phyloP scores from a whole-genome alignment of 352 stramenopile genomes.

The Phytophthora hybrid region DNA sequence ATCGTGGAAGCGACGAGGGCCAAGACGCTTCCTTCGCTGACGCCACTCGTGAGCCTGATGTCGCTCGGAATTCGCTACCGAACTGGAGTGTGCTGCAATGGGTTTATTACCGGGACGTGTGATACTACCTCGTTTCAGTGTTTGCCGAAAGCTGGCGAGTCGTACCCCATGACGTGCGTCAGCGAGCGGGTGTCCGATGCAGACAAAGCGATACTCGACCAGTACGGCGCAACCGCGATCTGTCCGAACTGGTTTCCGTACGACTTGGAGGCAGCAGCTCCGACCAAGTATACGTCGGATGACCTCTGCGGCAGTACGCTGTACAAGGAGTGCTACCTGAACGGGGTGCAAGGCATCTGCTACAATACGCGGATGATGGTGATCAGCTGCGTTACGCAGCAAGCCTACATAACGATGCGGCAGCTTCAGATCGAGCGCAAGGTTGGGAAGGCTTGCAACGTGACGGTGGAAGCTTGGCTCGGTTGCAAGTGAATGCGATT shows the following conservation, averaged over 20 bases:
- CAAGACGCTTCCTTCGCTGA: slow-evolving; percentile 34
- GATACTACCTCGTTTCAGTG: slow-evolving; percentile 41
- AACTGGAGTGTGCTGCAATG: slow-evolving; percentile 46
- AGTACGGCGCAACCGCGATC: slow-evolving; percentile 20
- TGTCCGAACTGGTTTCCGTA: slow-evolving; percentile 29
- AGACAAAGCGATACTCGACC: slow-evolving; percentile 31
- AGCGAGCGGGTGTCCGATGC: slow-evolving; percentile 22
- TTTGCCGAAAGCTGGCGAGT: slow-evolving; percentile 24
- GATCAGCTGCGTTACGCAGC: slow-evolving; percentile 42
- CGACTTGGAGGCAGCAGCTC: slow-evolving; percentile 30
- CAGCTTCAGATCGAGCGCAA: slow-evolving; percentile 43
- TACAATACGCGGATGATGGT: slow-evolving; percentile 59
- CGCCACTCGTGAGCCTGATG: slow-evolving; percentile 20
- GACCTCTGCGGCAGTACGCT: slow-evolving; percentile 39
- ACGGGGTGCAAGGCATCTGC: slow-evolving; percentile 44
- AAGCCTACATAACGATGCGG: slow-evolving; percentile 41
- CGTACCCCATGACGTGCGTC: slow-evolving; percentile 35
- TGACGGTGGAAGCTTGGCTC: slow-evolving; percentile 45
- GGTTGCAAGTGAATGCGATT: slow-evolving; percentile 29
- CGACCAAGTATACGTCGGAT: slow-evolving; percentile 38
- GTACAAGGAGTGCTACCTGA: slow-evolving; percentile 42
- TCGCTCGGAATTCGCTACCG: slow-evolving; percentile 38
- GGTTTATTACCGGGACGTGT: slow-evolving; percentile 34
- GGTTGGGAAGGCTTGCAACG: slow-evolving; percentile 40
- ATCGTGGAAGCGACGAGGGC: slow-evolving; percentile 39